Evolutionary conservation across 2,329 filamentous ascomycete genomes (phyloP).

Genomic region (Sordariomycetes sp.): DNA sequence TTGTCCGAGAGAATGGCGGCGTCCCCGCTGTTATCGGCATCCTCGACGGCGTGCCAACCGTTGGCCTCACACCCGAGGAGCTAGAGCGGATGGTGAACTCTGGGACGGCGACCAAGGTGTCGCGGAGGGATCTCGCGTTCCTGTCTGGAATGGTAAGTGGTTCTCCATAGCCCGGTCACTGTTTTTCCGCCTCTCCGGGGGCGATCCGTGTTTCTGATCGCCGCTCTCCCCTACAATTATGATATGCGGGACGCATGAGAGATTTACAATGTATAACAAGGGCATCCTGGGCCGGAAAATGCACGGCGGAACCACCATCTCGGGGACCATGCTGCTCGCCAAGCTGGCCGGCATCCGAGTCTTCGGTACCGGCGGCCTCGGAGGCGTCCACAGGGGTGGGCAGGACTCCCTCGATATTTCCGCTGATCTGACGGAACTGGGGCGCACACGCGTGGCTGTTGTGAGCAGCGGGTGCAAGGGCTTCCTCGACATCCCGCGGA

Average conservation of each 20-base stretch:
- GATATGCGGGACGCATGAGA: background rate
- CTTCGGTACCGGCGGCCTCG: constrained; percentile 89
- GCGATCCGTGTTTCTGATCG: background rate
- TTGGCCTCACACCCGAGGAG: constrained; percentile 66
- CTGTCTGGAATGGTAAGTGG: constrained; percentile 61
- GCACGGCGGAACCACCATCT: constrained; percentile 86
- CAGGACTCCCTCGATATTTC: constrained; percentile 87
- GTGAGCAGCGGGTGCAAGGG: constrained; percentile 90
- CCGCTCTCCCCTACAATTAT: background rate
- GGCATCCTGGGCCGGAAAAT: constrained; percentile 55
- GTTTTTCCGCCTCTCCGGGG: background rate
- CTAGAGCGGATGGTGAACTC: constrained; percentile 61
- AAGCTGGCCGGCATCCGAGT: constrained; percentile 79
- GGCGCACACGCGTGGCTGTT: constrained; percentile 79
- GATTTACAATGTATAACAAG: constrained; percentile 21
- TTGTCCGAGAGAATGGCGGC: constrained; percentile 71
- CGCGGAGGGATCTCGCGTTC: constrained; percentile 76
- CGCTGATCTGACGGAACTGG: constrained; percentile 88
- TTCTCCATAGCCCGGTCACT: background rate
- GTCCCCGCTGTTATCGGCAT: constrained; percentile 89
- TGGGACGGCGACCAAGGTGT: constrained; percentile 67
- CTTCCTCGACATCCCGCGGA: constrained; percentile 84
- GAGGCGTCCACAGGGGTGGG: constrained; percentile 85
- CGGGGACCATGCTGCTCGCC: constrained; percentile 86
- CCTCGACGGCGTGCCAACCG: constrained; percentile 68